Base-by-base conservation (phyloP, 2,329 filamentous ascomycete genomes). In the Alternaria sp. region DNA sequence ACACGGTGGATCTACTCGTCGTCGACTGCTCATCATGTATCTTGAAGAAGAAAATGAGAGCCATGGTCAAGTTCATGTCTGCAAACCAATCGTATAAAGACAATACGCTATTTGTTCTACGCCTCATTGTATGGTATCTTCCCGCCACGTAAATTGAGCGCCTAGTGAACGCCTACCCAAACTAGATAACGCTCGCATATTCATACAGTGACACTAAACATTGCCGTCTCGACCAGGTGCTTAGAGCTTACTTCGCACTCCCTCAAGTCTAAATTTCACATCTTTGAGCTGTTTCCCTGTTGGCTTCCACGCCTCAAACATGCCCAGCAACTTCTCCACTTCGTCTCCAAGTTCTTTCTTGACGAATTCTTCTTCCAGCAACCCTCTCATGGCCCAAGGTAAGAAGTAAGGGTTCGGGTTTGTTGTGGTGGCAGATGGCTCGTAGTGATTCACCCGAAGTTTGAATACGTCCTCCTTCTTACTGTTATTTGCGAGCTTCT, bases 231-330 rank as follows among this genome's bases (percentile, higher is more conserved):
- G 5, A 4, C 6, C 25, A 8, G 21, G 25, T 50, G 28, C 10
- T 67, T 57, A 89, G 11, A 97, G 82, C 81, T 94, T 96, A 51
- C 93, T 97, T 74, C 93, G 87, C 47, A 99, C 92, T 3, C 91
- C 95, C 82, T 98, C 96, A 20, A 99, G 84, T 65, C 96, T 87
- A 80, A 96, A 98, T 80, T 97, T 97, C 50, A 99, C 94, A 80
- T 99, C 96, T 82, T 96, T 97, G 61, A 99, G 82, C 46, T 92
- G 92, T 82, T 98, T 99, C 8, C 90, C 97, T 0, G 85, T 86
- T 1, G 96, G 96, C 75, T 92, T 94, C 96, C 96, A 99, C 57
- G 92, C 89, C 77, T 98, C 94, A 79, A 98, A 99, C 79, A 97
- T 89, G 63, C 84, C 85, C n/a, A 99, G 83, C 55, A 99, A 80